Conservation (phyloP, 345 rosid genomes). For the Brassica rapa region DNA sequence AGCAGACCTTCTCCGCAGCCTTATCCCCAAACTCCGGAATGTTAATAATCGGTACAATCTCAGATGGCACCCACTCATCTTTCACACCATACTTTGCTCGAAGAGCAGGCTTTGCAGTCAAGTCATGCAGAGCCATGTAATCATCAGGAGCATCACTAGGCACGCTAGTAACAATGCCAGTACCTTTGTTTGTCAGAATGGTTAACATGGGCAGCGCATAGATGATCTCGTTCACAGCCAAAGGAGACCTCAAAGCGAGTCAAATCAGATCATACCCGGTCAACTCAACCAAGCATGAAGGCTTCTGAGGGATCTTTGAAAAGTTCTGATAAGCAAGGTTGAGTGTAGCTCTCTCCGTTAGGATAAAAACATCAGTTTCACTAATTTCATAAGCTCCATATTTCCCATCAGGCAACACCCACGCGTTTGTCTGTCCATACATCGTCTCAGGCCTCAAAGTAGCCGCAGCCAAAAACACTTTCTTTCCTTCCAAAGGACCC, state of each 20-base stretch:
- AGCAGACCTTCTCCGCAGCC: constrained; percentile 86
- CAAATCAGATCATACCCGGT: constrained; percentile 87
- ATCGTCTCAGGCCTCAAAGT: constrained; percentile 96
- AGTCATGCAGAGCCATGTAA: constrained; percentile 77
- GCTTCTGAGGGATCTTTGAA: constrained; percentile 68
- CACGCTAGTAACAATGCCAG: constrained; percentile 93
- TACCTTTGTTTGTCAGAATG: constrained; percentile 90
- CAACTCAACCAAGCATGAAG: constrained; percentile 77
- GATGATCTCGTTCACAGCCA: constrained; percentile 69
- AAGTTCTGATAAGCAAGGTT: constrained; percentile 88
- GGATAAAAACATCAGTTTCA: constrained; percentile 72
- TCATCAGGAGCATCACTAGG: constrained; percentile 99
- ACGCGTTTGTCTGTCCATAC: constrained; percentile 96
- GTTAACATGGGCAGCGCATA: constrained; percentile 95
- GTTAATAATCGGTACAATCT: constrained; percentile 71
- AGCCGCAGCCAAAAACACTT: constrained; percentile 79
- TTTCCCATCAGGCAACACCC: constrained; percentile 93
- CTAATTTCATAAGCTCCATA: constrained; percentile 92
- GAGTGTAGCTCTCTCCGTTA: constrained; percentile 76
- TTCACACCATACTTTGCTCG: constrained; percentile 77
- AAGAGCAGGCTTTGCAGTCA: constrained; percentile 79
- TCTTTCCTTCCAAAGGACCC: constrained; percentile 67
- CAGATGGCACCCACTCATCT: constrained; percentile 93
- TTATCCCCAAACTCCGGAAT: constrained; percentile 87
- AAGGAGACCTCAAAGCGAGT: constrained; percentile 75